phyloP scores from a whole-genome alignment of 140 eudicot species.

The Stevia rebaudiana region DNA sequence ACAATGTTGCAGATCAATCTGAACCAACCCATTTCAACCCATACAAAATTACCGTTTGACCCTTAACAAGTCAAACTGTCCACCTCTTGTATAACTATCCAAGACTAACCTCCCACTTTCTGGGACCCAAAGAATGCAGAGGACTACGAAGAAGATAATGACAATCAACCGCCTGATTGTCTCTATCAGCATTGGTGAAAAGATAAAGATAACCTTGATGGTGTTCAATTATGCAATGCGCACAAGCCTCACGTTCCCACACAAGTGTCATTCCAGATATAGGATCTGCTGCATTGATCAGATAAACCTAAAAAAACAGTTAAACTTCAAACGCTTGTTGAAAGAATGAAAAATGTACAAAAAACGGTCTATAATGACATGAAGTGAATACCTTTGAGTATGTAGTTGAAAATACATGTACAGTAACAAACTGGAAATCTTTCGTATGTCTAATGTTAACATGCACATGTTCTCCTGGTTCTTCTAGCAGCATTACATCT shows the following conservation, averaged over 20 bases:
- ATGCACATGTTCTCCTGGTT: conserved; percentile 55
- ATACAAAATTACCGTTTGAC: background rate
- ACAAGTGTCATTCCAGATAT: conserved; percentile 65
- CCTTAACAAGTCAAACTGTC: background rate
- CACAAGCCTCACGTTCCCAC: conserved; percentile 73
- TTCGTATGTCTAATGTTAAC: conserved; percentile 62
- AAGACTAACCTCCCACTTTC: conserved; percentile 78
- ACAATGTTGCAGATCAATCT: background rate
- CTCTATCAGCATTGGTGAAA: conserved; percentile 70
- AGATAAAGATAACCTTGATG: conserved; percentile 77
- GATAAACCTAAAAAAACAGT: conserved; percentile 52
- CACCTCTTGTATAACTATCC: background rate
- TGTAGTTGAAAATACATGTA: conserved; percentile 54
- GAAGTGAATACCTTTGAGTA: conserved; percentile 56
- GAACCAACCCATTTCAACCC: background rate
- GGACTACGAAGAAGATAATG: conserved; percentile 78
- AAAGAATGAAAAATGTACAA: background rate
- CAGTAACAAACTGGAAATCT: conserved; percentile 64
- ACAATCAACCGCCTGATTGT: conserved; percentile 53
- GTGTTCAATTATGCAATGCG: conserved; percentile 82
- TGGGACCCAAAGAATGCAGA: conserved; percentile 34
- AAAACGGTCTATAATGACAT: background rate
- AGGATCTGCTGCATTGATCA: conserved; percentile 83
- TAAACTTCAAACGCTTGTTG: conserved; percentile 19
- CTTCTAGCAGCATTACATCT: conserved; percentile 69